Conservation (phyloP, 352 stramenopile species). For the Phytophthora macrochlamydospora region DNA sequence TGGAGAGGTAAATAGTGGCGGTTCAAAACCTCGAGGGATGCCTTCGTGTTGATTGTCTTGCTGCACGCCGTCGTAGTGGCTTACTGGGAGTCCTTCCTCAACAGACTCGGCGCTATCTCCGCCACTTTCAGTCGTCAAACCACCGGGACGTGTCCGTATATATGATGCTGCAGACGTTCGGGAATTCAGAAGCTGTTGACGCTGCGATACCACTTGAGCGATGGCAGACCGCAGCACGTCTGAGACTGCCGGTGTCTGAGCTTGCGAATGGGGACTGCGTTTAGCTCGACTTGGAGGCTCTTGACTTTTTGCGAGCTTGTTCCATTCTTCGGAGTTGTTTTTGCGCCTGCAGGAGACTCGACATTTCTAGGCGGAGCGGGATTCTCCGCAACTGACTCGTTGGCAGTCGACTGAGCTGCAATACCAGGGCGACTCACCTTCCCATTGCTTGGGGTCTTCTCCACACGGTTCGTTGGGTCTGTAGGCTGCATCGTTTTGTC, state of each 20-base stretch:
- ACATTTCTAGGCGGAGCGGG: not conserved
- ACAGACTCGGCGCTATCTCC: not conserved
- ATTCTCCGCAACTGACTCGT: not conserved
- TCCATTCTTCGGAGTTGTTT: not conserved
- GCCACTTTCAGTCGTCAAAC: not conserved
- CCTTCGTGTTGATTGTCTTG: not conserved
- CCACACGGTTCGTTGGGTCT: no score
- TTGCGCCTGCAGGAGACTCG: no score
- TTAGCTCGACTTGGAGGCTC: no score
- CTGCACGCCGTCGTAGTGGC: not conserved
- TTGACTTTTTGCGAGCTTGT: no score
- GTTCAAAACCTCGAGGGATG: not conserved
- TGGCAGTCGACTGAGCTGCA: not conserved
- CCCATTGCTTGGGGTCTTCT: not conserved
- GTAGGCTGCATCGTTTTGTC: no score
- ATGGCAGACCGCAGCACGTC: slow-evolving; percentile 24
- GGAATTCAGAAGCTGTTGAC: slow-evolving; percentile 20
- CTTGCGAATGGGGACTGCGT: not conserved
- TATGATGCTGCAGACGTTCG: not conserved
- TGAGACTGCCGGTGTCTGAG: slow-evolving; percentile 1
- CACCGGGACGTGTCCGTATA: not conserved
- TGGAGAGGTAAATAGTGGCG: not conserved
- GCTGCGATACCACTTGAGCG: slow-evolving; percentile 30
- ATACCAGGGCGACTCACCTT: not conserved
- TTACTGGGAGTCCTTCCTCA: not conserved